phyloP scores from a whole-genome alignment of 768 basidiomycete genomes.

The Melanogaster broomeanus region DNA sequence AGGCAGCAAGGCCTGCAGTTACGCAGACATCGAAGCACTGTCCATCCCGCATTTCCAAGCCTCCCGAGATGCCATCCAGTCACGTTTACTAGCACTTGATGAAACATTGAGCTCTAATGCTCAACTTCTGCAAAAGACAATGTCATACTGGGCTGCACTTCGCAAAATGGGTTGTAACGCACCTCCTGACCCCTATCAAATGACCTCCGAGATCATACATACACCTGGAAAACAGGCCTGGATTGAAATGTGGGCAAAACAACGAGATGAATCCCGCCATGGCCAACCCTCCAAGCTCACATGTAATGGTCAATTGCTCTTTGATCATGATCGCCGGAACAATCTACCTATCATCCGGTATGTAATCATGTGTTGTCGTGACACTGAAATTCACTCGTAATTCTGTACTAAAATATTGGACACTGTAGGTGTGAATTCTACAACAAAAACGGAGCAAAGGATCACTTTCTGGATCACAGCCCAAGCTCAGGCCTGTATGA shows the following conservation, averaged over 20 bases:
- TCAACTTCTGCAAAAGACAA: not conserved
- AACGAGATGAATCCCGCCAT: not conserved
- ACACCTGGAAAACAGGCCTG: not conserved
- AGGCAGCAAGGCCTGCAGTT: not conserved
- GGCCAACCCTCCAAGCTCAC: not conserved
- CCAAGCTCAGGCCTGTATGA: not conserved
- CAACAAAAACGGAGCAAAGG: not conserved
- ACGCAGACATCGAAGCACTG: not conserved
- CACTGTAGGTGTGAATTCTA: not conserved
- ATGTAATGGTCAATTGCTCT: not conserved
- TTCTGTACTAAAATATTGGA: too few species aligned
- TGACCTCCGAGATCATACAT: too few species aligned
- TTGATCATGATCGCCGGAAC: not conserved
- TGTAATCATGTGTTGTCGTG: not conserved
- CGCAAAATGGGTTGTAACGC: not conserved
- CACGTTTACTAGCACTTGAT: not conserved
- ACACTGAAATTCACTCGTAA: not conserved
- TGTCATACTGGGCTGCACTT: not conserved
- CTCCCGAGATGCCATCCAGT: not conserved
- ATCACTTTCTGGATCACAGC: not conserved
- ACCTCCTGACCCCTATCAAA: not conserved
- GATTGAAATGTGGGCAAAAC: not conserved
- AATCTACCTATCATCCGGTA: not conserved
- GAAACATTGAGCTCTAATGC: not conserved
- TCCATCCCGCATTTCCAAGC: not conserved